Evolutionary conservation across 108 stramenopile species (phyloP).

Genomic region (Nannochloropsis oceanica): DNA sequence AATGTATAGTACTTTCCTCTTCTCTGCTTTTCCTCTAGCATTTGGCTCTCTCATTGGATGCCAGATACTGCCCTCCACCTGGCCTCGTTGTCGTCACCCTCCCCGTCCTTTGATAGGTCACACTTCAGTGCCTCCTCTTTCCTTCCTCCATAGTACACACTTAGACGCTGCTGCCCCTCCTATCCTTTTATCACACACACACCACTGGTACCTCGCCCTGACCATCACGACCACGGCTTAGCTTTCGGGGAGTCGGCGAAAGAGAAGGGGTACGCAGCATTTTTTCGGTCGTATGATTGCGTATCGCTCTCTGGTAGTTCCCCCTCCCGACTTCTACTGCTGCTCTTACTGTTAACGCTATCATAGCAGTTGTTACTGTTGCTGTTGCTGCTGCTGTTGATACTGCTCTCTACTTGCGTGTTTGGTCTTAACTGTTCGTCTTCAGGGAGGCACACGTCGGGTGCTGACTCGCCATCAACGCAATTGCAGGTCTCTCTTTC

Average conservation of each 20-base stretch:
- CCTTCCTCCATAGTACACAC: no score
- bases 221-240: neutral
- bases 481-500: neutral
- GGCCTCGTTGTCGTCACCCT: no score
- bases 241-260: neutral
- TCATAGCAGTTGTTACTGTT: neutral
- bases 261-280: neutral
- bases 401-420: neutral
- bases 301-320: neutral
- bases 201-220: neutral
- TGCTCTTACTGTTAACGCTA: neutral
- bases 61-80: no score
- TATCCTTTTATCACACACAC: no score
- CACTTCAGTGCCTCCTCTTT: no score
- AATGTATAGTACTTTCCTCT: no score
- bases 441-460: neutral
- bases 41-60: no score
- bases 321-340: neutral
- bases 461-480: neutral
- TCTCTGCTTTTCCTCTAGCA: no score
- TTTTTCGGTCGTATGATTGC: neutral
- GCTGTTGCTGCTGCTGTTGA: neutral
- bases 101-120: no score
- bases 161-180: no score
- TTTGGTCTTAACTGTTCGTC: neutral